Base-by-base conservation (phyloP, 257 asterid species). In the Jasminum sambac region DNA sequence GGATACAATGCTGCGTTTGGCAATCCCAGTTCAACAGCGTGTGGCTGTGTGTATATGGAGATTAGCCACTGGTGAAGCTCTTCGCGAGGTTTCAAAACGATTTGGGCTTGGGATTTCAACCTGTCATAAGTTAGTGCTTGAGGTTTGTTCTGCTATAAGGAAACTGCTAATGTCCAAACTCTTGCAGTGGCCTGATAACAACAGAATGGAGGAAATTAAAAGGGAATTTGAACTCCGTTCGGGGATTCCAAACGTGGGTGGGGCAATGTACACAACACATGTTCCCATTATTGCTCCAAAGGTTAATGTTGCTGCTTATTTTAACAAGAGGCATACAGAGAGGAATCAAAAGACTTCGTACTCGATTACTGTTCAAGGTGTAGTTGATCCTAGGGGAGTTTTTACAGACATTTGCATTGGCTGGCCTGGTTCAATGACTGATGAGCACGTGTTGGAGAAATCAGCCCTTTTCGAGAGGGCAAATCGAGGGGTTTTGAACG, bases 61-160 rank as follows among this genome's bases (percentile, higher is more conserved):
- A 8, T 64, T 83, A 14, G 87, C 87, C 71, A 83, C 87, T 52
- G 87, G 87, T 0, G 83, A 83, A 72, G 85, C 87, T 21, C 87
- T 83, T 41, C 87, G 87, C 16, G 82, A 80, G 17, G 87, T 83
- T 4, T 83, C 87, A 1, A 77, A 77, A 76, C 85, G 85, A 0
- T 83, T 83, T 65, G 88, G 88, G 10, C 41, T 83, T 8, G 88
- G 88, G 5, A 83, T 83, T 60, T 83, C 88, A 8, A 83, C 88
- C 37, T 83, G 88, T 75, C 88, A 83, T 40, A 83, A 83, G 37
- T 25, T 83, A 5, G 82, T 83, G 0, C 85, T 83, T n/a, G 88
- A 83, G 65, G 88, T 80, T 8, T 80, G 85, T 76, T 41, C 85
- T 4, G 88, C 88, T 0, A 83, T 83, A 21, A 44, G 36, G 19